Percentiles rank a stretch among this genome's conserved stretches.
Evolutionary conservation across 305 asterid genomes (phyloP).

Genomic region (Nicotiana rustica): DNA sequence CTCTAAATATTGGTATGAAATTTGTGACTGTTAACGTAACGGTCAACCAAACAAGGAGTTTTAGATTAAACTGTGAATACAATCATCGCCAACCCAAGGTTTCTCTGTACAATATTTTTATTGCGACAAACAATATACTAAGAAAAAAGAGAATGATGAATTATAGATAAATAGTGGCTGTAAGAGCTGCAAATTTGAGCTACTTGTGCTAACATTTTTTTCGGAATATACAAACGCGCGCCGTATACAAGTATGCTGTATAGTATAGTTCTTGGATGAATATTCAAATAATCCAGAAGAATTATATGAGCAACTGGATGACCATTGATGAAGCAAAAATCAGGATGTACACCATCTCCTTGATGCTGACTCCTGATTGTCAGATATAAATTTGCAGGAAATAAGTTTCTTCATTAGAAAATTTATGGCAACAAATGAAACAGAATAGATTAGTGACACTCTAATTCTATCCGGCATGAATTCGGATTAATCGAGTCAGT

Average conservation of each 20-base stretch:
- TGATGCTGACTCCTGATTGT: constrained; percentile 30
- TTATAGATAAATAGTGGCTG: background rate
- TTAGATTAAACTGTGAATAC: background rate
- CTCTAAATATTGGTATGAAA: background rate
- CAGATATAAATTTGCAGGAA: background rate
- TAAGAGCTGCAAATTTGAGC: background rate
- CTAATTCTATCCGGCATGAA: background rate
- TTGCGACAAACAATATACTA: background rate
- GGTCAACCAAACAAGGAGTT: background rate
- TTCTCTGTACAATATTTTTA: background rate
- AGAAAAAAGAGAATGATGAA: background rate
- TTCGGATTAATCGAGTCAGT: background rate
- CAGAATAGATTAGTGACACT: background rate
- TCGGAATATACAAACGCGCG: background rate
- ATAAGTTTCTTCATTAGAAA: background rate
- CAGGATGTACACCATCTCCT: constrained; percentile 1
- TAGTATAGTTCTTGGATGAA: background rate
- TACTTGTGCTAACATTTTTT: background rate
- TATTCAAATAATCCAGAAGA: constrained; percentile 18
- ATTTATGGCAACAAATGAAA: background rate
- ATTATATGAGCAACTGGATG: constrained; percentile 26
- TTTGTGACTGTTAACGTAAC: background rate
- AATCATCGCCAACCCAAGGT: background rate
- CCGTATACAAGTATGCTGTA: background rate
- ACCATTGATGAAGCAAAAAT: constrained; percentile 28